A percentile compares a stretch with the other conserved stretches of the same genome.
phyloP scores from a whole-genome alignment of 345 rosid genomes.

The Barbarea vulgaris region DNA sequence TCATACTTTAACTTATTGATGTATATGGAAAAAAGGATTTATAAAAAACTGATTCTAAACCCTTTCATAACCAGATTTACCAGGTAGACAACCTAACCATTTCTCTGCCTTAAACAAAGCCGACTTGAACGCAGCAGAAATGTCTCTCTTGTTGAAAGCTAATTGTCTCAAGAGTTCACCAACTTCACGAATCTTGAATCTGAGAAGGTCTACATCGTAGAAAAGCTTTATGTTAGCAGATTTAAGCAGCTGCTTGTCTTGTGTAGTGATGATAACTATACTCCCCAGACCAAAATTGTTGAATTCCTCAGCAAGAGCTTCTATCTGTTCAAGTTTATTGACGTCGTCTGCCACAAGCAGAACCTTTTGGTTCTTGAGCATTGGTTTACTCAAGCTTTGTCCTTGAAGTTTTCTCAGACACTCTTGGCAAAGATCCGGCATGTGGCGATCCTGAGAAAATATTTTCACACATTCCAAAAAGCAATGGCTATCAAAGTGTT shows the following conservation, averaged over 20 bases:
- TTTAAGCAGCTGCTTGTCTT: conserved; percentile 24
- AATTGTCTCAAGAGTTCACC: no score
- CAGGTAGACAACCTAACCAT: no score
- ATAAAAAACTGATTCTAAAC: no score
- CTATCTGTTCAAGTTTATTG: conserved; percentile 14
- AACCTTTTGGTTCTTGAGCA: conserved; percentile 14
- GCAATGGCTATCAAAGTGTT: conserved; percentile 27
- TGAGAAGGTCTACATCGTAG: conserved; percentile 8
- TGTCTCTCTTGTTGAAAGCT: no score
- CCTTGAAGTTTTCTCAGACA: not conserved
- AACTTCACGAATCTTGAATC: not conserved
- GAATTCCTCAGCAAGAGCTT: conserved; percentile 25
- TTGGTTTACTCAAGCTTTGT: conserved; percentile 1
- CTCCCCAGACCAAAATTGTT: conserved; percentile 33
- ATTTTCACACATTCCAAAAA: conserved; percentile 22
- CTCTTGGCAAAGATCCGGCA: conserved; percentile 8
- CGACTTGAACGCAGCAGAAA: no score
- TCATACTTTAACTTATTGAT: not conserved
- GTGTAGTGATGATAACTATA: conserved; percentile 35
- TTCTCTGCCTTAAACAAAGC: no score
- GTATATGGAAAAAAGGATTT: not conserved
- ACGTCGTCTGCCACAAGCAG: conserved; percentile 28
- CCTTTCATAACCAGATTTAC: no score
- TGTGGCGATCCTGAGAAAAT: conserved; percentile 14
- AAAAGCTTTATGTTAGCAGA: not conserved